Evolutionary conservation across 2,329 filamentous ascomycete species (phyloP).

Genomic region (Drechslerella dactyloides): DNA sequence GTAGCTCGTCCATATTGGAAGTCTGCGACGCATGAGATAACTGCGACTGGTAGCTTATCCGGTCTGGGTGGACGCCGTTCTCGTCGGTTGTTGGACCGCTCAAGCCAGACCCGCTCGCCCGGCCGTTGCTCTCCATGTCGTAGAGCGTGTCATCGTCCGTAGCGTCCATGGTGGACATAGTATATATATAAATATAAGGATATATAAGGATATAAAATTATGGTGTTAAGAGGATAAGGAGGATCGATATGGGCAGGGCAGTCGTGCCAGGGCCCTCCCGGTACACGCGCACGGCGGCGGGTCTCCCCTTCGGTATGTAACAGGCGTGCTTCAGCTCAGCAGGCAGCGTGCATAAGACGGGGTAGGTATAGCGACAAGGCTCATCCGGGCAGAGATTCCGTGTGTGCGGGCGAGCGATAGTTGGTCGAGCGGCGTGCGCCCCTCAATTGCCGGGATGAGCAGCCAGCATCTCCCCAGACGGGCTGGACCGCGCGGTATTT

Average conservation of each 20-base stretch:
- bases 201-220: conserved; percentile 10
- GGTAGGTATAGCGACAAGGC: conserved; percentile 49
- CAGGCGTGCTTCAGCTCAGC: conserved; percentile 29
- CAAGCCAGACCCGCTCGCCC: conserved; percentile 33
- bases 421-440: conserved; percentile 23
- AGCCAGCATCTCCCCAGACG: conserved; percentile 48
- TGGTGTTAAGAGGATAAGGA: too few species aligned
- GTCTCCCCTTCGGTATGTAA: conserved; percentile 17
- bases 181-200: conserved; percentile 31
- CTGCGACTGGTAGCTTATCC: conserved; percentile 50
- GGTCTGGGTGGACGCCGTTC: conserved; percentile 16
- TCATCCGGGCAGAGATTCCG: conserved; percentile 50
- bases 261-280: conserved; percentile 18
- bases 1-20: conserved; percentile 55
- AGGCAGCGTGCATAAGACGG: conserved; percentile 14
- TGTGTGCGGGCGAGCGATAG: conserved; percentile 46
- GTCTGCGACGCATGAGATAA: conserved; percentile 41
- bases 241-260: too few species aligned
- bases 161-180: conserved; percentile 28
- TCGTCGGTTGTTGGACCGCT: conserved; percentile 38
- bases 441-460: conserved; percentile 44
- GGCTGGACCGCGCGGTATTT: conserved; percentile 36
- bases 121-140: conserved; percentile 46
- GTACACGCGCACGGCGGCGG: conserved; percentile 23
- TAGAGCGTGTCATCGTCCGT: conserved; percentile 48